Base-by-base conservation (phyloP, 106 monocot genomes). In the Allium fistulosum region DNA sequence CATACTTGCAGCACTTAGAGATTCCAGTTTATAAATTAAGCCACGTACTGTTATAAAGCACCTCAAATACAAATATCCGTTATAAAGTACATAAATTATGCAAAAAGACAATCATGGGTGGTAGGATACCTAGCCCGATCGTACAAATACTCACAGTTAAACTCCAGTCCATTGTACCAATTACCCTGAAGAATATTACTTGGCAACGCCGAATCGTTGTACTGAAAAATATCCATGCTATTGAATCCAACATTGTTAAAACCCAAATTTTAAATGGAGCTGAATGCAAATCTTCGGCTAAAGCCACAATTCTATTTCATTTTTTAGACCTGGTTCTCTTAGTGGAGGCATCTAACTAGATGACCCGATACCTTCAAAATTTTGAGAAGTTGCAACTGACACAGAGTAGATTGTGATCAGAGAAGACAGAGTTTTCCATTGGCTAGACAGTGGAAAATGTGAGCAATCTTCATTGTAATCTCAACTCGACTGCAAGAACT, bases 61-160 rank as follows among this genome's bases (percentile, higher is more conserved):
- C 37, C 37, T 37, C 37, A 37, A 37, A 2, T 37, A 37, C 2
- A 37, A 37, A 37, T 2, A 0, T 37, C 2, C 37, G 1, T 37
- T 63, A 51, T 62, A 46, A 48, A 73, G 16, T 51, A 37, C 37
- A 4, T 37, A 37, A 5, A 37, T 75, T 70, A 84, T 26, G 89
- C 80, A 74, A 85, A 90, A 61, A 85, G 84, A 17, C 73, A 80
- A 26, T 76, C 80, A 59, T 84, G 82, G 17, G 74, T 62, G 13
- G 74, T 71, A 7, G 79, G 79, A 47, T 80, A 81, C 17, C 83
- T 81, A 62, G 71, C 46, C 14, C 72, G 46, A 7, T 94, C 86
- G 68, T 67, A 78, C n/a, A 77, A 63, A 71, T 79, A 72, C 17
- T 82, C 89, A 52, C 66, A 65, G 53, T 74, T 78, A 37, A 80